Evolutionary conservation across 176 grass and related monocot genomes (phyloP).

Genomic region (Cenchrus purpureus): DNA sequence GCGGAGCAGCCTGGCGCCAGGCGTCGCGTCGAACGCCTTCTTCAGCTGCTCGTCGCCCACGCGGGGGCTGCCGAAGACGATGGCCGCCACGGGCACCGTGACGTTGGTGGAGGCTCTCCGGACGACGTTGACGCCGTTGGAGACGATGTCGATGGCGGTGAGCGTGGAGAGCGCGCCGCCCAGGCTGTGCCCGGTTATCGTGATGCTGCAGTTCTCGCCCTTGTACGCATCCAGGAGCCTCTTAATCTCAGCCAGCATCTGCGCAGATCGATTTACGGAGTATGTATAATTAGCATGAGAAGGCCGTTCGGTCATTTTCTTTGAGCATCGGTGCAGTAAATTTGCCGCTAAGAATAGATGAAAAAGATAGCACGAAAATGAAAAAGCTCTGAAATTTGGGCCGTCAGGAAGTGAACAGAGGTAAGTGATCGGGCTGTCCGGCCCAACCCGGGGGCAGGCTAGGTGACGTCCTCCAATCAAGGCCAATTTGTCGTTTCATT

Average conservation of each 20-base stretch:
- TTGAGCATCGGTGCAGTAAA: no score
- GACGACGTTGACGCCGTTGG: slow-evolving; percentile 51
- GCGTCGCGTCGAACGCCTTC: slow-evolving; percentile 44
- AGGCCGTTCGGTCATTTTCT: background rate
- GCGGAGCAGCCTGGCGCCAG: slow-evolving; percentile 59
- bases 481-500: background rate
- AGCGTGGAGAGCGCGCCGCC: slow-evolving; percentile 66
- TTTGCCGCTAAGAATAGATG: background rate
- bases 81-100: slow-evolving; percentile 49
- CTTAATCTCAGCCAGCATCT: slow-evolving; percentile 52
- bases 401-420: background rate
- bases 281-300: background rate
- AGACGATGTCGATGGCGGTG: slow-evolving; percentile 62
- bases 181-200: slow-evolving; percentile 75
- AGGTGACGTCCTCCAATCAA: background rate
- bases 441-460: background rate
- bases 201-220: slow-evolving; percentile 68
- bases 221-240: slow-evolving; percentile 51
- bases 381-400: background rate
- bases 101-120: background rate
- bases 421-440: background rate
- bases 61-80: slow-evolving; percentile 76
- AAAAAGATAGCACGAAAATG: no score
- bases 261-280: background rate
- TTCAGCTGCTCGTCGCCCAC: slow-evolving; percentile 73